Evolutionary conservation across 1,284 basidiomycete species (phyloP).

Genomic region (Ganoderma sinense): DNA sequence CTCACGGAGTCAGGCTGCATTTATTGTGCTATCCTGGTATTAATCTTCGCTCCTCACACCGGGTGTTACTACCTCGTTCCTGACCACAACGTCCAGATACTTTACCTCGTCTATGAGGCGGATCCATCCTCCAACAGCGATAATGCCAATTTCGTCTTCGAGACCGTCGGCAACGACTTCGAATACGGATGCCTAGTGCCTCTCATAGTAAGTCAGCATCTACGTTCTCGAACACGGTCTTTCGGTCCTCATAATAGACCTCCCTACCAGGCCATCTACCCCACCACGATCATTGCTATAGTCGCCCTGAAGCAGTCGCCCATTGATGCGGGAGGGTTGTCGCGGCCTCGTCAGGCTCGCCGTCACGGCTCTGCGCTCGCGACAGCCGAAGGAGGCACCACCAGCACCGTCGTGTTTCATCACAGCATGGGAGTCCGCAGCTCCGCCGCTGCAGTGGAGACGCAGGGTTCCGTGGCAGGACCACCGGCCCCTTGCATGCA

Average conservation of each 20-base stretch:
- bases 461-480: not conserved
- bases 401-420: not conserved
- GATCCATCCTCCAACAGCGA: no score
- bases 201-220: not conserved
- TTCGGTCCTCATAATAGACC: not conserved
- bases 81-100: not conserved
- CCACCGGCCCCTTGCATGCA: not conserved
- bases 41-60: no score
- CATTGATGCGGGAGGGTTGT: not conserved
- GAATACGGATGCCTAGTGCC: not conserved
- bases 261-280: not conserved
- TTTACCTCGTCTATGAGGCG: not conserved
- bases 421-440: not conserved
- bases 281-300: not conserved
- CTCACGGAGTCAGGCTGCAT: slow-evolving; percentile 4
- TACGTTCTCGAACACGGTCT: not conserved
- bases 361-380: not conserved
- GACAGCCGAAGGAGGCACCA: not conserved
- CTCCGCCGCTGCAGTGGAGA: not conserved
- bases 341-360: not conserved
- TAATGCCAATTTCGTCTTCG: no score
- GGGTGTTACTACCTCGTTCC: not conserved
- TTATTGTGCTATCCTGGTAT: slow-evolving; percentile 6
- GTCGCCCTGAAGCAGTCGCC: not conserved
- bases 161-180: not conserved